These are phyloP conservation scores for Flaveria robusta DNA, from an alignment of 129 eudicot genomes.

Conservation along the genomic window DNA sequence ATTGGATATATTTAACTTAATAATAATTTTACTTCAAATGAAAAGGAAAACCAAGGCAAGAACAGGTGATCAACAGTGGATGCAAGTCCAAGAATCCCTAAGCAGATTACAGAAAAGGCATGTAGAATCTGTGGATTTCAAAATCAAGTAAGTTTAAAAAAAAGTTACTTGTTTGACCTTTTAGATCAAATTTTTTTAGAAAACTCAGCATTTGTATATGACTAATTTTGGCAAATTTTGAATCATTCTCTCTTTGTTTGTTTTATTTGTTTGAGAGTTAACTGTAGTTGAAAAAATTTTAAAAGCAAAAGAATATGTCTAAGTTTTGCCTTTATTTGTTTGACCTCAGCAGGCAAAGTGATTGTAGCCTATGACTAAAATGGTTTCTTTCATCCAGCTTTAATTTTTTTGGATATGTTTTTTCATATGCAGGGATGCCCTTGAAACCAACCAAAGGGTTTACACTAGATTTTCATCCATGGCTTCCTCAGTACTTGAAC, in stretches of 20 bases:
- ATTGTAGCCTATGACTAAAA: not conserved
- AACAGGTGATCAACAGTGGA: conserved; percentile 53
- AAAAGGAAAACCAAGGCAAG: conserved; percentile 48
- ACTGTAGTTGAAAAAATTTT: not conserved
- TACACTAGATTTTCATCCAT: conserved; percentile 39
- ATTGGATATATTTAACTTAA: not conserved
- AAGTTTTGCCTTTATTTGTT: conserved; percentile 19
- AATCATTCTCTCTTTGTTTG: not conserved
- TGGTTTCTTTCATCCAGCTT: not conserved
- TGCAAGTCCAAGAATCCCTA: conserved; percentile 44
- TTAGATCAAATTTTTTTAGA: conserved; percentile 6
- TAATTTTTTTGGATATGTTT: not conserved
- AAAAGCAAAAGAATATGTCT: not conserved
- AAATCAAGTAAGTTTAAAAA: conserved; percentile 39
- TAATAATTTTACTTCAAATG: conserved; percentile 9
- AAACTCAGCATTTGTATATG: not conserved
- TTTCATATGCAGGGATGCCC: conserved; percentile 38
- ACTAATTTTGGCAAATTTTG: not conserved
- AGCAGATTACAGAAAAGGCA: conserved; percentile 40
- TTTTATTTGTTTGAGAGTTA: not conserved
- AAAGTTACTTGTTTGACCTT: conserved; percentile 10
- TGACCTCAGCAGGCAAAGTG: conserved; percentile 3
- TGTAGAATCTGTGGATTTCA: conserved; percentile 37
- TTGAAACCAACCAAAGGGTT: conserved; percentile 38
- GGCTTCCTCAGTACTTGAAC: conserved; percentile 48